Evolutionary conservation across 73 alveolate genomes (phyloP).

Genomic region (Uronychia setigera): DNA sequence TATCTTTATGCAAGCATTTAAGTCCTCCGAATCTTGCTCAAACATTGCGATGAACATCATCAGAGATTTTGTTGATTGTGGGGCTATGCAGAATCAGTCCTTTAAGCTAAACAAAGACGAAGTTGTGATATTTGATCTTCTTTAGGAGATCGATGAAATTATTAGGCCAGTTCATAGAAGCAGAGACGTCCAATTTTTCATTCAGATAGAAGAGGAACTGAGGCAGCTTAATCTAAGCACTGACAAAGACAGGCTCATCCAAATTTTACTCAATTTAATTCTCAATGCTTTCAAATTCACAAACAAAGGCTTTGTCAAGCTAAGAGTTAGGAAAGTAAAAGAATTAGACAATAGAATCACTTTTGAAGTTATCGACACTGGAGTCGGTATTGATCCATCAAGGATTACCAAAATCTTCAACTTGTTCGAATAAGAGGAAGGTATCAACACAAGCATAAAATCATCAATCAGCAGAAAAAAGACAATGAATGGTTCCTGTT

Average conservation of each 20-base stretch:
- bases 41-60: not conserved
- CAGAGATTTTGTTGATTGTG: conserved; percentile 2
- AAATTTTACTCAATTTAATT: not conserved
- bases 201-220: not conserved
- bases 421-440: not conserved
- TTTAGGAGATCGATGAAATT: not conserved
- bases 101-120: not conserved
- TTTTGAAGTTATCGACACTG: conserved; percentile 3
- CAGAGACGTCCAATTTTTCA: not conserved
- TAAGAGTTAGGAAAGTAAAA: not conserved
- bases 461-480: too few species aligned
- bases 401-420: not conserved
- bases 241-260: not conserved
- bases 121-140: not conserved
- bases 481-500: too few species aligned
- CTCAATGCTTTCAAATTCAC: conserved; percentile 16
- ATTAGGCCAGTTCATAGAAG: not conserved
- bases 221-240: not conserved
- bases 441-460: too few species aligned
- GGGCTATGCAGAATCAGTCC: not conserved
- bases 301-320: not conserved
- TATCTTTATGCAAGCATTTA: not conserved
- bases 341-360: not conserved
- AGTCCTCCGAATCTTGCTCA: not conserved
- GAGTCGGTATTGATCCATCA: not conserved